Conservation (phyloP, 2,329 filamentous ascomycete genomes). For the Diaporthe amygdali region DNA sequence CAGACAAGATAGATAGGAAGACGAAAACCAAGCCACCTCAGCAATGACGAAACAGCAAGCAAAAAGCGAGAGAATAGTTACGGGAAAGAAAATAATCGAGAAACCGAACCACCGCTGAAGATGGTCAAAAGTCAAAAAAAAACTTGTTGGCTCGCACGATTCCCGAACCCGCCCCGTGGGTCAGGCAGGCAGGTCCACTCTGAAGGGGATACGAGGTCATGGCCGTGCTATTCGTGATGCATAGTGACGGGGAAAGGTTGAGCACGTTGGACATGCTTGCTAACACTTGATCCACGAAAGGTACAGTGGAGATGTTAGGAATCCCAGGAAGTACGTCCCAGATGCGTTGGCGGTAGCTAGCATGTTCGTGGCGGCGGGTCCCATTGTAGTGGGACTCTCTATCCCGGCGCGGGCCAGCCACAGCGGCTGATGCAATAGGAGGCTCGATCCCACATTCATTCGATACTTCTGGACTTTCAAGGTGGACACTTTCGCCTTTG, state of each 20-base stretch:
- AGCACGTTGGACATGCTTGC: not conserved
- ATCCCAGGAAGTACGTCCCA: conserved; percentile 2
- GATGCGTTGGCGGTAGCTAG: conserved; percentile 12
- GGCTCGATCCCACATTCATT: conserved; percentile 1
- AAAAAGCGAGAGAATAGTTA: not conserved
- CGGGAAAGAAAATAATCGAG: conserved; percentile 1
- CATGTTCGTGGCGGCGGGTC: conserved; percentile 5
- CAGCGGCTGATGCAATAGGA: conserved; percentile 13
- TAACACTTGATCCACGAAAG: not conserved
- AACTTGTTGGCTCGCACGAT: not conserved
- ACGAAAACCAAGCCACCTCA: conserved; percentile 13
- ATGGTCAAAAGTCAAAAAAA: conserved; percentile 16
- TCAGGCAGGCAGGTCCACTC: conserved; percentile 12
- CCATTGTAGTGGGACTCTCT: conserved; percentile 6
- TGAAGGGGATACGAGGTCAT: conserved; percentile 18
- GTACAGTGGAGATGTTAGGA: not conserved
- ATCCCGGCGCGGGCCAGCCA: conserved; percentile 3
- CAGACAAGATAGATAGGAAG: conserved; percentile 24
- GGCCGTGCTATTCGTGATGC: conserved; percentile 13
- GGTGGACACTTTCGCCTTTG: not conserved
- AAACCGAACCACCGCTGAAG: not conserved
- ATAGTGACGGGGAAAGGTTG: not conserved
- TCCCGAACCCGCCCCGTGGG: conserved; percentile 3
- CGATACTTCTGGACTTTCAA: not conserved
- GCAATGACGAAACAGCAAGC: not conserved